Base-by-base conservation (phyloP, 2,329 filamentous ascomycete species). In the Trichoderma sp. region DNA sequence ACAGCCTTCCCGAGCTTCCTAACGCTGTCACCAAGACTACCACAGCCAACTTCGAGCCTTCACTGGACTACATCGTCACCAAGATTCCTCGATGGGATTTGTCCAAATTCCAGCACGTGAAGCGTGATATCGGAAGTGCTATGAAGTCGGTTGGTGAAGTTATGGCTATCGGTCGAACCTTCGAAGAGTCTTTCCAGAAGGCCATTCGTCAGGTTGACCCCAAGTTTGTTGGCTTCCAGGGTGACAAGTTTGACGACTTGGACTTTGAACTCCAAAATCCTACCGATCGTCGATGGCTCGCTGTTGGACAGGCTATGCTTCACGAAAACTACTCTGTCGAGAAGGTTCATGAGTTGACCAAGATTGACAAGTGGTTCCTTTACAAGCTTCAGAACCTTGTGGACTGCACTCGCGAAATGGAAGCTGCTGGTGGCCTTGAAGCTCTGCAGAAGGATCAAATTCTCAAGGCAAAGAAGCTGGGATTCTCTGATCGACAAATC, bases 101-200 rank as follows among this genome's bases (percentile, higher is more conserved):
- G 78, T 90, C 92, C 85, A 99, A 99, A 85, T 99, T 99, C 86
- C 95, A 98, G 83, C 95, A 98, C 76, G 96, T 99, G 73, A 96
- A 97, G 86, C 91, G 96, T 71, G 92, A 97, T 77, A 98, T 99
- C 78, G 96, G 96, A 74, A 97, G 93, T 78, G 91, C 95, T 71
- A 99, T 99, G 96, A 99, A 98, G 85, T 97, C 94, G 28, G 94
- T 99, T 69, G 96, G 96, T 79, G 96, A 99, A 82, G 96, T 99
- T 70, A 99, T 99, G 96, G 96, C 96, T 72, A 98, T 99, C 76
- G 96, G 96, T 74, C 90, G 96, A 81, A 98, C 96, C 34, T 99
- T 98, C 76, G 96, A 99, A 82, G 96, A 99, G 83, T 97, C 94
- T 18, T 97, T 99, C 85, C 96, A 99, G 82, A 99, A 99, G 85